phyloP scores from a whole-genome alignment of 2,329 filamentous ascomycete genomes.

The Talaromyces piceae region DNA sequence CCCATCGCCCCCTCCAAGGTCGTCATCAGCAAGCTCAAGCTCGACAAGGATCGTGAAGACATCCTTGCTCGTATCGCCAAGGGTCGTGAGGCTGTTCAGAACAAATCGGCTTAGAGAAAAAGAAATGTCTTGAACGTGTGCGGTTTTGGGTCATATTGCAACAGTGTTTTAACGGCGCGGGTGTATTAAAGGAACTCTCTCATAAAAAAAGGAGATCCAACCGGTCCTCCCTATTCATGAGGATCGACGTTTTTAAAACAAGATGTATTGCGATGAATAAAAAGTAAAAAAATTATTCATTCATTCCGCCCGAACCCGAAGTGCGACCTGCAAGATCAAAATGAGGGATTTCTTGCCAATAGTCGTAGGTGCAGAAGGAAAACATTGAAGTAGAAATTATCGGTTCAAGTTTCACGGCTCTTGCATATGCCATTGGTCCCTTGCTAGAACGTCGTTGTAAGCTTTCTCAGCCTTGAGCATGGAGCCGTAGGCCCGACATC shows the following conservation, averaged over 20 bases:
- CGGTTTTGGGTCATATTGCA: slow-evolving; percentile 1
- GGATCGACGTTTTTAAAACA: background rate
- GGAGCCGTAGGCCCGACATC: no score
- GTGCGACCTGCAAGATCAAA: background rate
- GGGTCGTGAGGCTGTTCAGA: slow-evolving; percentile 34
- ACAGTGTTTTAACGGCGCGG: background rate
- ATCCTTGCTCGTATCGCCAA: slow-evolving; percentile 42
- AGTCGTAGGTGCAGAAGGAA: background rate
- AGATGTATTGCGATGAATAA: background rate
- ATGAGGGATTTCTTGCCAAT: background rate
- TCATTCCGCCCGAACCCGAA: background rate
- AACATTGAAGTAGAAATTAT: background rate
- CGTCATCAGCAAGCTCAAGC: slow-evolving; percentile 97
- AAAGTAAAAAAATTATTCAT: background rate
- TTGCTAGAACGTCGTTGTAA: no score
- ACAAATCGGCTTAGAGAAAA: slow-evolving; percentile 31
- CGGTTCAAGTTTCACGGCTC: no score
- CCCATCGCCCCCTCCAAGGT: slow-evolving; percentile 95
- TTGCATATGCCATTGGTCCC: no score
- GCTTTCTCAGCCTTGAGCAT: no score
- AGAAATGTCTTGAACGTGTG: background rate
- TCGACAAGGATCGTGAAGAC: slow-evolving; percentile 51
- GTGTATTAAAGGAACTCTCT: background rate
- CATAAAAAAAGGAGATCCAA: background rate
- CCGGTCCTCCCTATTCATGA: background rate